Percentiles rank a stretch among this genome's conserved stretches.
Conservation (phyloP, 2,329 filamentous ascomycete species). For the Cordyceps militaris region DNA sequence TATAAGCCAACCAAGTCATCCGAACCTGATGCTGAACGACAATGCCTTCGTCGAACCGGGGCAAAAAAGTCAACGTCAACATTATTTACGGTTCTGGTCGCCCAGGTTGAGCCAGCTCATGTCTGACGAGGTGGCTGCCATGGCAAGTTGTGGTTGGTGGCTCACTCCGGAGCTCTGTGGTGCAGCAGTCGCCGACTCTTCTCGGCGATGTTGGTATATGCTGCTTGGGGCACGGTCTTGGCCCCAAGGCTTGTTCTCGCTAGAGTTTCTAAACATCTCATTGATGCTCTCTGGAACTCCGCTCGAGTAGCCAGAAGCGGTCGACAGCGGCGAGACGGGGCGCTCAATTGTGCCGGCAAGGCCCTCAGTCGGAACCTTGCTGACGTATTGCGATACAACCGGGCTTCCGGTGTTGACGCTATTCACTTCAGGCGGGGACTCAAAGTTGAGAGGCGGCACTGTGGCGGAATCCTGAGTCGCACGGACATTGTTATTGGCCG, state of each 20-base stretch:
- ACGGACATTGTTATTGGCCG: constrained; percentile 33
- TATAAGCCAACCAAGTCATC: constrained; percentile 16
- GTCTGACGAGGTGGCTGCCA: constrained; percentile 49
- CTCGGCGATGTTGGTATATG: constrained; percentile 39
- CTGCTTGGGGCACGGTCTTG: constrained; percentile 44
- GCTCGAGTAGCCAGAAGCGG: constrained; percentile 50
- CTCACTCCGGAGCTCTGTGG: constrained; percentile 33
- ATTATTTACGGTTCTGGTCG: constrained; percentile 29
- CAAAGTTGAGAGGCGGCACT: constrained; percentile 61
- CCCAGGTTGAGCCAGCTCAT: constrained; percentile 78
- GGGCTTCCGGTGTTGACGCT: constrained; percentile 64
- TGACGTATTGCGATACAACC: constrained; percentile 54
- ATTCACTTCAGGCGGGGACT: constrained; percentile 55
- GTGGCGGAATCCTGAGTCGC: constrained; percentile 61
- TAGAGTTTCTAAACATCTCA: constrained; percentile 45
- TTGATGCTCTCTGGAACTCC: constrained; percentile 58
- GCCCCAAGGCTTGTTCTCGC: constrained; percentile 40
- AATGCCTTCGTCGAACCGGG: constrained; percentile 14
- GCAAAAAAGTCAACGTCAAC: neutral
- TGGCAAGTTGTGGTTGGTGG: constrained; percentile 43
- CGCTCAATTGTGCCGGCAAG: constrained; percentile 57
- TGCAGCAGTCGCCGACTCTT: constrained; percentile 28
- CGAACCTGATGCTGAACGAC: constrained; percentile 13
- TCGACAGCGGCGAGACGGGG: constrained; percentile 42
- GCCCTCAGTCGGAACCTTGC: constrained; percentile 46